These are phyloP conservation scores for Trichoderma asperellum DNA, from an alignment of 2,329 filamentous ascomycete genomes.

Conservation along the genomic window DNA sequence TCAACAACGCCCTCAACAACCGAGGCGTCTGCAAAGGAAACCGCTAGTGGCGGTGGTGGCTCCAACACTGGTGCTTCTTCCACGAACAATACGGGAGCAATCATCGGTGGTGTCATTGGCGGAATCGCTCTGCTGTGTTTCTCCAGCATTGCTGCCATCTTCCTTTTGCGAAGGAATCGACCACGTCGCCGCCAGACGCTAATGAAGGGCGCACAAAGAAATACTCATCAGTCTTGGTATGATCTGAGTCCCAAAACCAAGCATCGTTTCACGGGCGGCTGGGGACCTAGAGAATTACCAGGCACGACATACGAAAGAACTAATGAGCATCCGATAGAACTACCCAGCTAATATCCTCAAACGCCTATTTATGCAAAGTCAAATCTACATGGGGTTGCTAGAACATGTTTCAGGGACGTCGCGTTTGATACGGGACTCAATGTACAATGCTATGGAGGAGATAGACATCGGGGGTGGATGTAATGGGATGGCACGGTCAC, in stretches of 20 bases:
- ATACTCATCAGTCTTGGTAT: conserved; percentile 3
- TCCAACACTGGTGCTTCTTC: not conserved
- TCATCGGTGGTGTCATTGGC: conserved; percentile 43
- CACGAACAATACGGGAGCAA: conserved; percentile 38
- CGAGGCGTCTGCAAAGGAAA: conserved; percentile 10
- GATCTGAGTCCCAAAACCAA: not conserved
- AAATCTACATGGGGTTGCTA: not conserved
- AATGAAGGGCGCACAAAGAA: not conserved
- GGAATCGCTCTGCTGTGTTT: conserved; percentile 42
- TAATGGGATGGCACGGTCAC: not conserved
- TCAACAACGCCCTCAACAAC: conserved; percentile 12
- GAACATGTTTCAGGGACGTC: not conserved
- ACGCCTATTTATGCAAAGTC: not conserved
- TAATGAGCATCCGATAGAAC: not conserved
- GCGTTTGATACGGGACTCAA: not conserved
- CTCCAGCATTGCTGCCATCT: conserved; percentile 33
- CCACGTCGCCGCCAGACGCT: not conserved
- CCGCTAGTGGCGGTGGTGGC: not conserved
- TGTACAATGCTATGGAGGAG: not conserved
- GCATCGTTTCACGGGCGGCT: conserved; percentile 14
- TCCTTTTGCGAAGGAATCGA: conserved; percentile 29
- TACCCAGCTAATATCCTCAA: not conserved
- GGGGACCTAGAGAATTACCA: conserved; percentile 18
- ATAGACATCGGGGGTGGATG: not conserved
- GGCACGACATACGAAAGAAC: not conserved